Percentiles rank a stretch among this genome's conserved stretches.
Evolutionary conservation across 306 rosid species (phyloP).

Genomic region (Vachellia collinsii): DNA sequence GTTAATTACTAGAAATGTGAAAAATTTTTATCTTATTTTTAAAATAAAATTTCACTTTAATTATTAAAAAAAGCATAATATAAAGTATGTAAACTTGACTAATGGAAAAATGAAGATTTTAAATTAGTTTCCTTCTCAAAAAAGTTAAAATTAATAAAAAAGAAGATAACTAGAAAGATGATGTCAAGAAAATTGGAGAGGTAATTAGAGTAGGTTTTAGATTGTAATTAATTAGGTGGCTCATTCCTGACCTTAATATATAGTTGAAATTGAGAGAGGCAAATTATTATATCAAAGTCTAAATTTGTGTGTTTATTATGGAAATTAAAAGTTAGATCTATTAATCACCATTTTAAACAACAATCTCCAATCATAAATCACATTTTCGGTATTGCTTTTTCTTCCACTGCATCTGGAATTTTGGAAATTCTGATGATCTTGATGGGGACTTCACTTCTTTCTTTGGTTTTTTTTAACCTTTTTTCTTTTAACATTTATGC

Average conservation of each 20-base stretch:
- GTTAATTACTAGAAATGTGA: too few species aligned
- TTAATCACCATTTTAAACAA: not conserved
- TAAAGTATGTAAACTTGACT: not conserved
- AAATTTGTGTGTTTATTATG: not conserved
- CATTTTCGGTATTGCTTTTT: not conserved
- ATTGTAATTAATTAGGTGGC: not conserved
- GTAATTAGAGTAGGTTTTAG: not conserved
- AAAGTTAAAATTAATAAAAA: not conserved
- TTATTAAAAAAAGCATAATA: not conserved
- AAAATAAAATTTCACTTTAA: too few species aligned
- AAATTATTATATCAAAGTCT: not conserved
- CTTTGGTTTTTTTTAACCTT: too few species aligned
- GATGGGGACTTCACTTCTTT: too few species aligned
- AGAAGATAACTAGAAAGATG: not conserved
- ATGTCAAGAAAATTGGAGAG: not conserved
- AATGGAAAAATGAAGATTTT: not conserved
- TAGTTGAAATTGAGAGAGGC: not conserved
- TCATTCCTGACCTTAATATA: not conserved
- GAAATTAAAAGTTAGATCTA: not conserved
- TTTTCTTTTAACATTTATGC: not conserved
- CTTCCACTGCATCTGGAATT: conserved; percentile 2
- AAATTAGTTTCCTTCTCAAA: not conserved
- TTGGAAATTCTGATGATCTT: not conserved
- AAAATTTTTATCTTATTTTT: too few species aligned
- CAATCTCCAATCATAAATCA: not conserved